phyloP scores from a whole-genome alignment of 768 basidiomycete genomes.

The Tulasnella sp. region DNA sequence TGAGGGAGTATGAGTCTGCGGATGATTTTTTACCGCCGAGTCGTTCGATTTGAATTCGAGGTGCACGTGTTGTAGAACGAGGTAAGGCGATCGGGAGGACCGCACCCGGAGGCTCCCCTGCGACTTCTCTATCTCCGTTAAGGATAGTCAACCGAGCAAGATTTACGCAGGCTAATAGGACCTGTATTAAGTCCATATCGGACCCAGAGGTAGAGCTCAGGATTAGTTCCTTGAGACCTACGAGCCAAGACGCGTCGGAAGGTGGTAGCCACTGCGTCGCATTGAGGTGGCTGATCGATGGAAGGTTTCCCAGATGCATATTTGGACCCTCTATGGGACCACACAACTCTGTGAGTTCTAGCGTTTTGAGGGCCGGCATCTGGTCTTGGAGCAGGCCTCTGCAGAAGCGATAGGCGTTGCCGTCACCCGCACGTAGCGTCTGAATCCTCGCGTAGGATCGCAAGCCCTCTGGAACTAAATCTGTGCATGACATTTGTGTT shows the following conservation, averaged over 20 bases:
- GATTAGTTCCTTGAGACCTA: neutral
- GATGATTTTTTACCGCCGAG: neutral
- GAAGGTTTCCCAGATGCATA: neutral
- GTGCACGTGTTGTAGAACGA: neutral
- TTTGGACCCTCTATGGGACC: neutral
- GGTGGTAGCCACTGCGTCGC: neutral
- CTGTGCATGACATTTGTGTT: no score
- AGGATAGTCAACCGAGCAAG: neutral
- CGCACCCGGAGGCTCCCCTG: neutral
- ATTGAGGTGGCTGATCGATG: neutral
- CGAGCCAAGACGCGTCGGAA: neutral
- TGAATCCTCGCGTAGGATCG: no score
- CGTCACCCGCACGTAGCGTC: neutral
- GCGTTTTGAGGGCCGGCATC: neutral
- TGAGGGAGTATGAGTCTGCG: neutral
- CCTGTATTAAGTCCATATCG: neutral
- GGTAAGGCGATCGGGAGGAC: neutral
- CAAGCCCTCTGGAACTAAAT: no score
- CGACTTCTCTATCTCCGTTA: neutral
- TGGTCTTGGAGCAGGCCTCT: neutral
- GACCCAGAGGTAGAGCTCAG: neutral
- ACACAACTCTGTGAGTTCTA: neutral
- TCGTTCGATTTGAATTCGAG: neutral
- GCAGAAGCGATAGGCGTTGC: neutral
- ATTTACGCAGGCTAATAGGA: neutral